Percentiles rank a stretch among this genome's conserved stretches.
Evolutionary conservation across 108 stramenopile genomes (phyloP).

Genomic region (Aurantiochytrium sp.): DNA sequence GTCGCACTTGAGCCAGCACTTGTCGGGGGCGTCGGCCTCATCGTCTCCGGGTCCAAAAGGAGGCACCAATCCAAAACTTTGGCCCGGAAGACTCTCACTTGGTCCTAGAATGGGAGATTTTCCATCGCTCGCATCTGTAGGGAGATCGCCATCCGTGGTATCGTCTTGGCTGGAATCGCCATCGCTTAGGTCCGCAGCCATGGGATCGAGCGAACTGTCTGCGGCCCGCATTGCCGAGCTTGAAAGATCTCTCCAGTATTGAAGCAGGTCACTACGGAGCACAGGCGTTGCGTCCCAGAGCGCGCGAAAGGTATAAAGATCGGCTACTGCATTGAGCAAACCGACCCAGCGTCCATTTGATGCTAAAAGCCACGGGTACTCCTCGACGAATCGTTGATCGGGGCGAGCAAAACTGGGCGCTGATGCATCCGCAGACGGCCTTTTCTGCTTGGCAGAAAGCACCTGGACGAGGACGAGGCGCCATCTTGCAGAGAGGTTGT

Average conservation of each 20-base stretch:
- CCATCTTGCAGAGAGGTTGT: not conserved
- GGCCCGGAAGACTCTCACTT: not conserved
- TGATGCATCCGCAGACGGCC: not conserved
- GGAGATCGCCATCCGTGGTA: no score
- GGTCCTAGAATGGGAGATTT: not conserved
- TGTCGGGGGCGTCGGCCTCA: not conserved
- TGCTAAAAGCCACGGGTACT: not conserved
- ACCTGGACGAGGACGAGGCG: not conserved
- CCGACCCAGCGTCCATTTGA: not conserved
- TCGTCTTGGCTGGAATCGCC: no score
- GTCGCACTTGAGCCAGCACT: not conserved
- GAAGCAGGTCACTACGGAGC: not conserved
- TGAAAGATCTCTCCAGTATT: not conserved
- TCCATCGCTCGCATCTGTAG: no score
- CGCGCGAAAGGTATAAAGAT: not conserved
- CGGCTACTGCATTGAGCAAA: not conserved
- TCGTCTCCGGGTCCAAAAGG: not conserved
- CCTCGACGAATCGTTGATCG: not conserved
- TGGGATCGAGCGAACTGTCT: not conserved
- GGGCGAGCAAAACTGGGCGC: not conserved
- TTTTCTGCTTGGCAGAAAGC: not conserved
- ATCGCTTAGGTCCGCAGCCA: not conserved
- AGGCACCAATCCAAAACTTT: not conserved
- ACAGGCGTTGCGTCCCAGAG: not conserved
- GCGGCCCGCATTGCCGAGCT: not conserved